Evolutionary conservation across 1,284 basidiomycete species (phyloP).

Genomic region (Abortiporus biennis): DNA sequence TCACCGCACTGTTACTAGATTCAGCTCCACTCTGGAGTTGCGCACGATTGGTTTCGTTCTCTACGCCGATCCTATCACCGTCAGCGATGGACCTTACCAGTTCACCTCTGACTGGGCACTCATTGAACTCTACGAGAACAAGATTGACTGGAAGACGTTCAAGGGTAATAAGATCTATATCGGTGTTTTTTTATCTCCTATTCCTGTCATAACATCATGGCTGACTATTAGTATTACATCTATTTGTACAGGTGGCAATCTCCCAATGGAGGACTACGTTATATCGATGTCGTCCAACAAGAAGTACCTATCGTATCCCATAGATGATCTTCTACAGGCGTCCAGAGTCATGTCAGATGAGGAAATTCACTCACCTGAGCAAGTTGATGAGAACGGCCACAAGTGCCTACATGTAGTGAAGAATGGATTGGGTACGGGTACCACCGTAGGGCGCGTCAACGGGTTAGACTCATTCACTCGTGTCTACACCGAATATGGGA

Average conservation of each 20-base stretch:
- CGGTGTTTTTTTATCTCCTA: neutral
- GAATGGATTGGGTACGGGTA: conserved; percentile 15
- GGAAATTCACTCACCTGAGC: conserved; percentile 20
- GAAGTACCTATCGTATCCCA: conserved; percentile 19
- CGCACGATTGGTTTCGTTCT: conserved; percentile 25
- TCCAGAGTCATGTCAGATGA: conserved; percentile 12
- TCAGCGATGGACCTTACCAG: conserved; percentile 4
- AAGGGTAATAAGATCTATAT: conserved; percentile 12
- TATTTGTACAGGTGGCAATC: conserved; percentile 22
- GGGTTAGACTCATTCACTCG: conserved; percentile 22
- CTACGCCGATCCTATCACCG: conserved; percentile 18
- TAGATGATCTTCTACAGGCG: conserved; percentile 23
- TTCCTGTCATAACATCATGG: neutral
- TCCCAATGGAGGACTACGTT: conserved; percentile 18
- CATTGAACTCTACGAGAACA: conserved; percentile 13
- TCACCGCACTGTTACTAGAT: conserved; percentile 4
- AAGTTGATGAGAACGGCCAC: conserved; percentile 26
- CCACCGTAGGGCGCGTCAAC: conserved; percentile 23
- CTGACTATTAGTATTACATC: conserved; percentile 8
- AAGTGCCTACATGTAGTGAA: conserved; percentile 21
- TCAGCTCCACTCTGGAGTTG: conserved; percentile 17
- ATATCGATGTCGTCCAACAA: conserved; percentile 24
- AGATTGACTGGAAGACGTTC: conserved; percentile 13
- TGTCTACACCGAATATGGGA: conserved; percentile 14
- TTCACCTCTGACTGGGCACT: conserved; percentile 12